phyloP scores from a whole-genome alignment of 345 rosid species.

The Jatropha curcas region DNA sequence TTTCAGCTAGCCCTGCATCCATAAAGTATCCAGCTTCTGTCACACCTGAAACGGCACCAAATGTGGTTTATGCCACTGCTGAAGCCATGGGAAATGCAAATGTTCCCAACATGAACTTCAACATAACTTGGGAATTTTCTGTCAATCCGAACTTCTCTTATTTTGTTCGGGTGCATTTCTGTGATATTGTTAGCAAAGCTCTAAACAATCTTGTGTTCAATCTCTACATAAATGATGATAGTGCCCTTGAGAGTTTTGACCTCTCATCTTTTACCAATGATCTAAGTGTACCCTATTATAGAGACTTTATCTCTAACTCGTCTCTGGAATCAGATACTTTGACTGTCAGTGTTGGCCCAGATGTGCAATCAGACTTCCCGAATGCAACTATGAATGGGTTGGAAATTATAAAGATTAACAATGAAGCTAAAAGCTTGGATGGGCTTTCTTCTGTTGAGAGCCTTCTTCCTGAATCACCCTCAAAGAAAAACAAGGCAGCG shows the following conservation, averaged over 20 bases:
- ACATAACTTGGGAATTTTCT: slow-evolving; percentile 82
- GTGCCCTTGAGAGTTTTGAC: slow-evolving; percentile 69
- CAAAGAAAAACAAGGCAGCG: slow-evolving; percentile 33
- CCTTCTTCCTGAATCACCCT: slow-evolving; percentile 56
- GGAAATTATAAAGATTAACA: slow-evolving; percentile 91
- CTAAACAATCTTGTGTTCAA: slow-evolving; percentile 77
- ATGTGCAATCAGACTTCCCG: slow-evolving; percentile 47
- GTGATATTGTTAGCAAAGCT: slow-evolving; percentile 75
- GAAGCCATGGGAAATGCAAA: slow-evolving; percentile 84
- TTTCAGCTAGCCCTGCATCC: slow-evolving; percentile 64
- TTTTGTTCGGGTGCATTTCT: slow-evolving; percentile 86
- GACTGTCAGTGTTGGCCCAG: slow-evolving; percentile 93
- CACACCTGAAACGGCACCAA: slow-evolving; percentile 77
- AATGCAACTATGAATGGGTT: slow-evolving; percentile 82
- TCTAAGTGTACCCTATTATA: slow-evolving; percentile 65
- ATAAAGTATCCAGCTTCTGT: slow-evolving; percentile 50
- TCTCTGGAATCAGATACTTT: slow-evolving; percentile 53
- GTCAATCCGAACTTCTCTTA: slow-evolving; percentile 71
- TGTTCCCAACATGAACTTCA: slow-evolving; percentile 67
- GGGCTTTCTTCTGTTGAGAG: slow-evolving; percentile 61
- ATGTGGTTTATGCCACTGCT: slow-evolving; percentile 87
- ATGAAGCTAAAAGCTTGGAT: slow-evolving; percentile 66
- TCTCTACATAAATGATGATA: slow-evolving; percentile 75
- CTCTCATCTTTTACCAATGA: slow-evolving; percentile 54
- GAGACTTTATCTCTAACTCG: slow-evolving; percentile 70